These are phyloP conservation scores for Ophiostoma tasmaniense DNA, from an alignment of 2,329 filamentous ascomycete species.

Conservation along the genomic window DNA sequence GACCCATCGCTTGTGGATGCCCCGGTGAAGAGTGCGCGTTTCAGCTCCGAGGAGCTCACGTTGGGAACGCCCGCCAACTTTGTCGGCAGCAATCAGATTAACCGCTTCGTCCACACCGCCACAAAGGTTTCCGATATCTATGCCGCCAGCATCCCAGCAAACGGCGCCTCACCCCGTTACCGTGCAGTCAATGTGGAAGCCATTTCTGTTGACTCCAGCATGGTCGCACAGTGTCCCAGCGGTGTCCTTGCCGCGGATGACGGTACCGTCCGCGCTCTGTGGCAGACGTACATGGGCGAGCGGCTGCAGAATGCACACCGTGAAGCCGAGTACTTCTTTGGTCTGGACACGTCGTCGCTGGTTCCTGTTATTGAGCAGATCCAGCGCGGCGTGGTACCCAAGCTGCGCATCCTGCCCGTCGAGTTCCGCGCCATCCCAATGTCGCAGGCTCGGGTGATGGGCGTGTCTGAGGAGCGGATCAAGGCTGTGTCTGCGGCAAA, in stretches of 20 bases:
- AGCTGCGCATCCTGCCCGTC: slow-evolving; percentile 82
- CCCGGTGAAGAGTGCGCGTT: slow-evolving; percentile 78
- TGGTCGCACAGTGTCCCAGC: slow-evolving; percentile 86
- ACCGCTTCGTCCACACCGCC: slow-evolving; percentile 84
- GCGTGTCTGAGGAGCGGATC: slow-evolving; percentile 93
- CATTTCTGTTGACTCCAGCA: slow-evolving; percentile 89
- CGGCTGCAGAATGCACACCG: slow-evolving; percentile 65
- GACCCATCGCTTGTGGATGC: slow-evolving; percentile 89
- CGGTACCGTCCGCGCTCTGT: slow-evolving; percentile 87
- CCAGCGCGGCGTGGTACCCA: slow-evolving; percentile 67
- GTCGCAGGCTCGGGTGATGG: slow-evolving; percentile 95
- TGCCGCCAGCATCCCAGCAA: slow-evolving; percentile 91
- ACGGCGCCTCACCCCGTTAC: slow-evolving; percentile 83
- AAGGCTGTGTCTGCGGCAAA: slow-evolving; percentile 81
- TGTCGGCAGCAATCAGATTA: slow-evolving; percentile 95
- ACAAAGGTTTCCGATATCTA: slow-evolving; percentile 96
- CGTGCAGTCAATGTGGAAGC: slow-evolving; percentile 93
- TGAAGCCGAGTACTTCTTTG: slow-evolving; percentile 94
- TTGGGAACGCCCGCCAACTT: slow-evolving; percentile 94
- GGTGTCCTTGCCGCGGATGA: slow-evolving; percentile 86
- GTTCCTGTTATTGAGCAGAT: slow-evolving; percentile 84
- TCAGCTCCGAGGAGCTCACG: slow-evolving; percentile 74
- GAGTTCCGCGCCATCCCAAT: slow-evolving; percentile 94
- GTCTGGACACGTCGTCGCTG: slow-evolving; percentile 78
- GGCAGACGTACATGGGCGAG: slow-evolving; percentile 95